Base-by-base conservation (phyloP, 2,329 filamentous ascomycete species). In the Claviceps monticola region DNA sequence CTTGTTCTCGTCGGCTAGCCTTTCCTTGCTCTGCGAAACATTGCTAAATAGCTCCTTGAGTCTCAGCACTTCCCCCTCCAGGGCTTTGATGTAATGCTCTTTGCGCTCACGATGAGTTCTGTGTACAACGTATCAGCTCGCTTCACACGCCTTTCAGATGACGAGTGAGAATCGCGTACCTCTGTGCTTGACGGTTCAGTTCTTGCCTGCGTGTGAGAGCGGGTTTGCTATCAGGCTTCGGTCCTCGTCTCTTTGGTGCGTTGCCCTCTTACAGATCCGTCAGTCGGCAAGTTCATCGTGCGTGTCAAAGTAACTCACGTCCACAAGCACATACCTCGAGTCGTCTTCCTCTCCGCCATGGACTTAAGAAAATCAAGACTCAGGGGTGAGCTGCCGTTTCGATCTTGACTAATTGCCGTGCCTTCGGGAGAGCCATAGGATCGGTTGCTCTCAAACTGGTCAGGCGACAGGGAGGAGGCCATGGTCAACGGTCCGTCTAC, bases 71-170 rank as follows among this genome's bases (percentile, higher is more conserved):
- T 97, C 89, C 62, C 91, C 84, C 68, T 98, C 93, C 16, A 97
- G 79, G 11, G 86, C 82, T 67, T 94, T 94, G 72, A 96, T 94
- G 66, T 97, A 97, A 60, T 89, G 78, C 69, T 97, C 93, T 67
- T 97, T 97, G 58, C 93, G 82, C 70, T 97, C 93, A 52, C 93
- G 88, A 68, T 98, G 93, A 17, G 93, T 97, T 64, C 93, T 95
- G 39, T 5, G 45, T 16, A 49, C 14, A 17, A 36, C 8, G 42
- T 37, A 34, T 46, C 23, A 36, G 38, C 6, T 21, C 14, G 5
- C 23, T 48, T 13, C 7, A 26, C 42, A 7, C 42, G 19, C 21
- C n/a, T 26, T 13, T n/a, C 14, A 14, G 14, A 37, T 29, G 1
- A 41, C 23, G 29, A 14, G n/a, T n/a, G 5, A 2, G 8, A 36